Evolutionary conservation across 2,329 filamentous ascomycete genomes (phyloP), one percentile per base, ranked within the genome.

Genomic region (Fulvia fulva): DNA sequence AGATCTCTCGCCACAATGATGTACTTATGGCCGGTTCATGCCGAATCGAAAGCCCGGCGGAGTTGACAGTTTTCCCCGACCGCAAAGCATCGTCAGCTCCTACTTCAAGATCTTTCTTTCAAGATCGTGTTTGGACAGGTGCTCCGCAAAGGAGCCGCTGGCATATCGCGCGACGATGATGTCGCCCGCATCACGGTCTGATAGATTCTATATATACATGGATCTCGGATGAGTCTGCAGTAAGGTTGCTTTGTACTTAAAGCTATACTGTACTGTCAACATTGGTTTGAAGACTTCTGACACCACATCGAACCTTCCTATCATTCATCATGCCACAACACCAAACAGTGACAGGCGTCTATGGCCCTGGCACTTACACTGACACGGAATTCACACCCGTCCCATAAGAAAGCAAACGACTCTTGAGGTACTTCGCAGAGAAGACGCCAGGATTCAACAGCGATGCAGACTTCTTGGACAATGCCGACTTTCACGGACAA

Each of bases 391-490:
- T 76, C 49, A 68, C 70, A 5, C 71, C 75, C 1, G 72, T 77
- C 2, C 72, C 72, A 25, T 28, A 75, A 59, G 75, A 78, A 53
- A 67, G 71, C 11, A 61, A 65, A 7, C 70, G 76, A 11, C 66
- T 78, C n/a, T 73, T 78, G 47, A 66, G 73, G 22, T 56, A 70
- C 16, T 66, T 78, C 14, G 75, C 74, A 3, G 65, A 67, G 3
- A 55, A 63, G 49, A 78, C 76, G 0, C 76, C 76, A 2, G 73
- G 71, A 6, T 78, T 78, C 58, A 76, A 72, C 5, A 65, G 72
- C 45, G 69, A 77, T 61, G 68, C 55, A 23, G 55, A 63, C 21
- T 49, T 68, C n/a, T 64, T 74, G 7, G 65, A 68, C 3, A 66
- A 66, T 51, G 76, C 78, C 30, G 58, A 69, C 5, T 79, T 80